Base-by-base conservation (phyloP, 495 filamentous ascomycete species). In the Hypoxylon fragiforme region DNA sequence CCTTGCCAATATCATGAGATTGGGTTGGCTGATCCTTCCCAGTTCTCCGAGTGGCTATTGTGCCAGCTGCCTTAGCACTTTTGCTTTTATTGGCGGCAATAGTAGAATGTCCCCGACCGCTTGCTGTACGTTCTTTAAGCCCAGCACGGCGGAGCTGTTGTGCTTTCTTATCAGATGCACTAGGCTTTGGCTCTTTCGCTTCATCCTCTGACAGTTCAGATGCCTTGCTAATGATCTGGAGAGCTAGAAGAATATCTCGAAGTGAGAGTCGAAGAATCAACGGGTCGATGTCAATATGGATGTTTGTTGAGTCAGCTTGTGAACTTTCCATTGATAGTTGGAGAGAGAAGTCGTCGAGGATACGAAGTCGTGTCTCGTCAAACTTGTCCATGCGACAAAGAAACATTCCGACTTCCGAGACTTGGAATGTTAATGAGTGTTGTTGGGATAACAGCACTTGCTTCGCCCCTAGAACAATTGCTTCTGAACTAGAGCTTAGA, bases 321-420 rank as follows among this genome's bases (percentile, higher is more conserved):
- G 81, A 86, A 26, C 84, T 94, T 63, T 97, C 91, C 77, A 97
- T 82, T 2, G 91, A 92, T 58, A 95, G 77, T 54, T 91, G 87
- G 22, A 97, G 66, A 6, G 91, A 96, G 70, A 97, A 97, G 65
- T 97, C 90, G 65, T 98, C 94, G 16, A 98, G 79, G 57, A 98
- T 95, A 16, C 95, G 85, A 32, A 97, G 81, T 28, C 89, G 80
- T 43, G 83, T 87, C 13, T 85, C 89, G 47, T 96, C 92, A 56
- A 96, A 95, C 54, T 88, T 87, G 65, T 98, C 94, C 95, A 98
- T 97, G 20, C 94, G 89, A 66, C 94, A 98, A 28, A 98, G 75
- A 70, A 97, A 98, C 92, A 98, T 97, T 48, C 94, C 95, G 37
- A 97, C 85, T 63, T 96, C 84, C 28, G 88, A 88, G 7, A 97